phyloP scores from a whole-genome alignment of 2,329 filamentous ascomycete genomes.

The Ilyonectria sp. region DNA sequence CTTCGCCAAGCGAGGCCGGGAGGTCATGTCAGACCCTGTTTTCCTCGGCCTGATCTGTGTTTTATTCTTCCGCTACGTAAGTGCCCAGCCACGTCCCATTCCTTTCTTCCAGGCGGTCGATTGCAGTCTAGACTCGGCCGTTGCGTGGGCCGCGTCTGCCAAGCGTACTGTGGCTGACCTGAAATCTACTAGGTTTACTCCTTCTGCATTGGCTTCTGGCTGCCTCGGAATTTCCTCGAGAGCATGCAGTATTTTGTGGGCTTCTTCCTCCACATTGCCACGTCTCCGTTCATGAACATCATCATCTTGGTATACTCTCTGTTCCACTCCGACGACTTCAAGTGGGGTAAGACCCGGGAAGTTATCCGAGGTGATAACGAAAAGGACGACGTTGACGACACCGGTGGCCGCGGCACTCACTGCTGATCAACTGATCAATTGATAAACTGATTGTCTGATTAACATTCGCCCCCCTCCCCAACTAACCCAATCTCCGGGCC shows the following conservation, averaged over 20 bases:
- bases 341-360: conserved; percentile 62
- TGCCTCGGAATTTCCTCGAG: conserved; percentile 57
- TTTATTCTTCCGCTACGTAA: conserved; percentile 58
- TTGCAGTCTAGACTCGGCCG: conserved; percentile 25
- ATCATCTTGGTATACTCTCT: conserved; percentile 60
- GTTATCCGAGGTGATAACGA: conserved; percentile 50
- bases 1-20: conserved; percentile 51
- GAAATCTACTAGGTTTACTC: conserved; percentile 55
- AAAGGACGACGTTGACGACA: conserved; percentile 45
- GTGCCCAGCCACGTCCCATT: conserved; percentile 36
- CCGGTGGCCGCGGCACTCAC: conserved; percentile 45
- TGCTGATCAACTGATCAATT: conserved; percentile 17
- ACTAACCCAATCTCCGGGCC: background rate
- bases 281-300: conserved; percentile 61
- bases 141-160: conserved; percentile 14
- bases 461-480: background rate
- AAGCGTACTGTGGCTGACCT: conserved; percentile 31
- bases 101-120: conserved; percentile 5
- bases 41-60: conserved; percentile 57
- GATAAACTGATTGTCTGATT: no score
- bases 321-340: conserved; percentile 61
- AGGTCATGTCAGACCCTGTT: conserved; percentile 53
- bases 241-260: conserved; percentile 57
- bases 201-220: conserved; percentile 60
- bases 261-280: conserved; percentile 55